Percentiles rank a stretch among this genome's conserved stretches.
Conservation (phyloP, 306 rosid genomes). For the Fragaria vesca region DNA sequence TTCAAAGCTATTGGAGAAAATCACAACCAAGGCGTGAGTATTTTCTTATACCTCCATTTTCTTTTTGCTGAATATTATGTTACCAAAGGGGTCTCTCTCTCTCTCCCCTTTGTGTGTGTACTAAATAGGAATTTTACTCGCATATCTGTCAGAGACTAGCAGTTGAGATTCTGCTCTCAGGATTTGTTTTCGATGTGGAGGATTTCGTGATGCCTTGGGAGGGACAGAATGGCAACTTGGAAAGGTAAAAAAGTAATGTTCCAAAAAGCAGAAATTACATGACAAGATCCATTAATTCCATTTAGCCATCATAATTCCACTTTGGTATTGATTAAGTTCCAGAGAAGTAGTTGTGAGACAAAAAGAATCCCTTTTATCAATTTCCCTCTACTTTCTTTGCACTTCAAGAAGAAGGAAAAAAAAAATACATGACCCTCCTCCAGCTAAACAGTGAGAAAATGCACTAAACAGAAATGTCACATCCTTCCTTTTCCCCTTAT, state of each 20-base stretch:
- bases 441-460: background rate
- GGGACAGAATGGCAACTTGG: slow-evolving; percentile 53
- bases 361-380: background rate
- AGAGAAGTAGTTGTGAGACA: background rate
- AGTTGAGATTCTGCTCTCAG: slow-evolving; percentile 79
- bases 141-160: slow-evolving; percentile 61
- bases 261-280: slow-evolving; percentile 11
- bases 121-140: background rate
- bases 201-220: slow-evolving; percentile 92
- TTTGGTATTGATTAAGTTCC: background rate
- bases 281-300: background rate
- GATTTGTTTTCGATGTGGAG: slow-evolving; percentile 67
- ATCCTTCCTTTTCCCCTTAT: background rate
- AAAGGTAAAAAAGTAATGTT: slow-evolving; percentile 48
- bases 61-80: background rate
- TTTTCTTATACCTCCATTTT: background rate
- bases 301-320: background rate
- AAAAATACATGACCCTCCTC: background rate
- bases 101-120: background rate
- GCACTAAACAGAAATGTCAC: background rate
- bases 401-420: background rate
- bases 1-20: slow-evolving; percentile 51
- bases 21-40: slow-evolving; percentile 56
- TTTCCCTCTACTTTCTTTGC: background rate
- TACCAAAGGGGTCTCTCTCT: background rate